These are phyloP conservation scores for Urtica urens DNA, from an alignment of 306 rosid genomes.

Conservation along the genomic window DNA sequence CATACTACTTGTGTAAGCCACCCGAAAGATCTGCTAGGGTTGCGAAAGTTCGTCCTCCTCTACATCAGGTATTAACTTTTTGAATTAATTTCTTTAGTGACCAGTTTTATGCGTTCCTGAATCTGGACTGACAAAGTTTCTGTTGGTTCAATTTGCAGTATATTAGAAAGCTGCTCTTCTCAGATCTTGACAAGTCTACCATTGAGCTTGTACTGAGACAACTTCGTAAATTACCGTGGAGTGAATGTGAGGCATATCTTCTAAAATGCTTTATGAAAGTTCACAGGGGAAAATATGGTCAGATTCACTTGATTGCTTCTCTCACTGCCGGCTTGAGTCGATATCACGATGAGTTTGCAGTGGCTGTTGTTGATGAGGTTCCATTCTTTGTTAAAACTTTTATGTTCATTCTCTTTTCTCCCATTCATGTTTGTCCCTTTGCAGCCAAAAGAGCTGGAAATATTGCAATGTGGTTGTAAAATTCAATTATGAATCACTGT, in stretches of 20 bases:
- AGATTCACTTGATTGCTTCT: constrained; percentile 90
- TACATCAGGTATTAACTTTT: constrained; percentile 83
- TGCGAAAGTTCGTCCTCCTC: constrained; percentile 90
- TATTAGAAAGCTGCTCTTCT: constrained; percentile 81
- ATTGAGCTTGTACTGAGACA: constrained; percentile 96
- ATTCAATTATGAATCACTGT: not conserved
- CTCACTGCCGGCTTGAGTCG: constrained; percentile 98
- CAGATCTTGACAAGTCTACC: constrained; percentile 92
- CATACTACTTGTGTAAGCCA: constrained; percentile 96
- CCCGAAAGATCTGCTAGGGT: constrained; percentile 97
- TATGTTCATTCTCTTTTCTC: too few relatives aligned
- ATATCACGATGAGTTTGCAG: constrained; percentile 90
- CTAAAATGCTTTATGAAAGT: constrained; percentile 97
- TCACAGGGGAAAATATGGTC: constrained; percentile 95
- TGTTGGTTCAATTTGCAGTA: constrained; percentile 43
- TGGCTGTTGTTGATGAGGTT: constrained; percentile 97
- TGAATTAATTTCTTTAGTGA: not conserved
- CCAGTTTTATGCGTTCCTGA: constrained; percentile 4
- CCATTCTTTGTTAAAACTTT: constrained; percentile 7
- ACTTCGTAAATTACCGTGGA: constrained; percentile 95
- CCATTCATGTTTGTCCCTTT: too few relatives aligned
- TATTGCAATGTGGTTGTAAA: too few relatives aligned
- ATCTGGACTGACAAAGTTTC: constrained; percentile 8
- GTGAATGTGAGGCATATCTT: constrained; percentile 81
- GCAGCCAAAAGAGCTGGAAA: too few relatives aligned